Conservation (phyloP, 805 yeast species). For the Saccharomycopsis schoenii region DNA sequence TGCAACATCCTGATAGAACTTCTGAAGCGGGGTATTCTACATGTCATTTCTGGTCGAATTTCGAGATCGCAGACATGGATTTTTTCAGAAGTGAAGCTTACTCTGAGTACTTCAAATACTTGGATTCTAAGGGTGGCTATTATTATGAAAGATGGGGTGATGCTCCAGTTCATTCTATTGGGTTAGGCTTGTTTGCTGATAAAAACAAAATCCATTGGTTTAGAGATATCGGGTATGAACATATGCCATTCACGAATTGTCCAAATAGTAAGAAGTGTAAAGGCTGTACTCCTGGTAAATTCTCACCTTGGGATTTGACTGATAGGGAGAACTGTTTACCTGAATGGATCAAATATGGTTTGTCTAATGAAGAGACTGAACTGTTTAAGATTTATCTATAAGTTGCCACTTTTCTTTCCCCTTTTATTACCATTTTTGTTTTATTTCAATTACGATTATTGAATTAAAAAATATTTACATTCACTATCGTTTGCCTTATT, state of each 20-base stretch:
- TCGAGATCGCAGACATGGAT: slow-evolving; percentile 79
- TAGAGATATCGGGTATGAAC: slow-evolving; percentile 71
- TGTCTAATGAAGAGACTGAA: slow-evolving; percentile 23
- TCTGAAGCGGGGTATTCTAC: slow-evolving; percentile 39
- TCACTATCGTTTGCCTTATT: too few species aligned
- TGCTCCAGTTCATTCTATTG: slow-evolving; percentile 82
- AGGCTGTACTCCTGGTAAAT: slow-evolving; percentile 44
- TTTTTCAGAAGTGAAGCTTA: slow-evolving; percentile 66
- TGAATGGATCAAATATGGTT: slow-evolving; percentile 49
- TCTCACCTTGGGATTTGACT: slow-evolving; percentile 41
- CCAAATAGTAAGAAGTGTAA: slow-evolving; percentile 48
- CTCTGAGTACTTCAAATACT: slow-evolving; percentile 46
- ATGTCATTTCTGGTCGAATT: slow-evolving; percentile 88
- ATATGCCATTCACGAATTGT: slow-evolving; percentile 67
- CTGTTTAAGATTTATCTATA: slow-evolving; percentile 2
- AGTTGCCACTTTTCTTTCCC: not conserved
- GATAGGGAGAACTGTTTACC: slow-evolving; percentile 67
- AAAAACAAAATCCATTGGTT: slow-evolving; percentile 73
- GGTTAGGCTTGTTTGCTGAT: slow-evolving; percentile 62
- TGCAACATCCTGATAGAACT: slow-evolving; percentile 40
- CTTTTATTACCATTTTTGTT: not conserved
- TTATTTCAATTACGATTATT: too few species aligned
- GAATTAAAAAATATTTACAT: too few species aligned
- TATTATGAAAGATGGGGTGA: slow-evolving; percentile 93
- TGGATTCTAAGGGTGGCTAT: slow-evolving; percentile 69